These are phyloP conservation scores for Nothophytophthora sp. DNA, from an alignment of 352 stramenopile genomes.

Conservation along the genomic window DNA sequence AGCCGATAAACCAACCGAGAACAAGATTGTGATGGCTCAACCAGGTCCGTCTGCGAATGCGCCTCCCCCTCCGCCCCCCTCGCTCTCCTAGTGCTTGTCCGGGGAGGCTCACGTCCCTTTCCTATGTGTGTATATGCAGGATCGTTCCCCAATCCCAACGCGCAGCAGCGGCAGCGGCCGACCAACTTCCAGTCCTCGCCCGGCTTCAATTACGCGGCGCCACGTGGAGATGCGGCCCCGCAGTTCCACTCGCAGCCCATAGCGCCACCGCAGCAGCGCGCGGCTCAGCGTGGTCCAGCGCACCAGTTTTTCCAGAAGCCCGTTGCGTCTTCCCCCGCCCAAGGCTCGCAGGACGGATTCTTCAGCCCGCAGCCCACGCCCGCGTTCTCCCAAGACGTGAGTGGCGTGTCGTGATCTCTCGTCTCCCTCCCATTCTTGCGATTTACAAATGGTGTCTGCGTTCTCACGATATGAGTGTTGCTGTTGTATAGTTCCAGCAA, in stretches of 20 bases:
- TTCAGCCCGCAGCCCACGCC: conserved; percentile 29
- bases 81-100: neutral
- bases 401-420: too few relatives aligned
- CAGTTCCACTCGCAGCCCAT: conserved; percentile 39
- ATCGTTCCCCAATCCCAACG: conserved; percentile 60
- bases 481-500: conserved; percentile 34
- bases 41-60: conserved; percentile 9
- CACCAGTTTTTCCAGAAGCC: conserved; percentile 59
- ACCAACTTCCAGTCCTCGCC: conserved; percentile 20
- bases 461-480: too few relatives aligned
- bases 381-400: conserved; percentile 39
- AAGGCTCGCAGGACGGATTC: conserved; percentile 21
- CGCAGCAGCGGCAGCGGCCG: conserved; percentile 43
- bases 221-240: too few relatives aligned
- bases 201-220: conserved; percentile 20
- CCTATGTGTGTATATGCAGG: conserved; percentile 26
- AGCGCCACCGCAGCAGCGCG: conserved; percentile 32
- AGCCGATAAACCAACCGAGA: neutral
- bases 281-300: conserved; percentile 40
- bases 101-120: neutral
- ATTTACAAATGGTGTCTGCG: too few relatives aligned
- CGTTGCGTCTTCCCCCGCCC: neutral
- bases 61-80: neutral
- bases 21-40: conserved; percentile 31
- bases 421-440: too few relatives aligned